Base-by-base conservation (phyloP, 2,329 filamentous ascomycete genomes). In the Pseudocercospora fijiensis region DNA sequence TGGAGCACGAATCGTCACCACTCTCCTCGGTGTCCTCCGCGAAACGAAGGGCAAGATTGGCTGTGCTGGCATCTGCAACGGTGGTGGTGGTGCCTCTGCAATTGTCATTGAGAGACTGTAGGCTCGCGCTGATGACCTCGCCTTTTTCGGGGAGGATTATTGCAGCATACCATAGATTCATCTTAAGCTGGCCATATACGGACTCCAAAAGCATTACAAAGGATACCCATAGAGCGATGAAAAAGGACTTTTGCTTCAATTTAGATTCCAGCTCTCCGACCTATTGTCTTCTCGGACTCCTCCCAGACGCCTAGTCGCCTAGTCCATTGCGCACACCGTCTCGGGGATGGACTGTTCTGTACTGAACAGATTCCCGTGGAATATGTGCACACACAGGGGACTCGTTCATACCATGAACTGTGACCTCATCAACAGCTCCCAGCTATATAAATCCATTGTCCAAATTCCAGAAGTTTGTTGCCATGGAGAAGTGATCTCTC, bases 51-150 rank as follows among this genome's bases (percentile, higher is more conserved):
- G 88, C 74, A 97, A 96, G 88, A 88, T 98, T 77, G 95, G 95
- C 62, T 90, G 88, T 75, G 94, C 91, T 43, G 95, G 91, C 75
- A 98, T 99, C 76, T 99, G 95, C 87, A 99, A 99, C 79, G 95
- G 95, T 70, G 95, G 95, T 63, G 95, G 95, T 73, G 95, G 95
- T 77, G 95, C 95, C 65, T 96, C 91, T 74, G 95, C 95, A 63
- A 82, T 99, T 70, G 91, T 99, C 67, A 87, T 99, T 74, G 95
- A 99, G 84, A 72, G 69, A 56, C 58, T 76, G 47, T 62, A 63
- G 30, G 26, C 51, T 13, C 13, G 10, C 22, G 10, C 16, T 51
- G 18, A 16, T 49, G 45, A 49, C 18, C 45, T 51, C 20, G 24
- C 24, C 20, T 22, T 51, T n/a, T 5, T 8, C 45, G 11, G 9